These are phyloP conservation scores for Fagus sylvatica DNA, from an alignment of 306 rosid species.

Conservation along the genomic window DNA sequence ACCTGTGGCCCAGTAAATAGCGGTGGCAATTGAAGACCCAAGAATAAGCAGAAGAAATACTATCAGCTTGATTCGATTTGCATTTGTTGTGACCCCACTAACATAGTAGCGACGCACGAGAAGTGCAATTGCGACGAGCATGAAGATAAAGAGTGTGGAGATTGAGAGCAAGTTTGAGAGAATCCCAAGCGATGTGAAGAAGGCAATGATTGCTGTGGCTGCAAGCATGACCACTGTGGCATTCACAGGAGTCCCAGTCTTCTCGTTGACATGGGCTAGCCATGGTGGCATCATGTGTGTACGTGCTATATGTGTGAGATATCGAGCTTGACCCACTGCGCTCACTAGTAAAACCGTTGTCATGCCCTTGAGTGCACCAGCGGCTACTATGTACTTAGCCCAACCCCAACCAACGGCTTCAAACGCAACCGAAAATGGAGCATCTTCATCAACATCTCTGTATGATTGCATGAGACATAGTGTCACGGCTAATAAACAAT, in stretches of 20 bases:
- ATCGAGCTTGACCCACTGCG: slow-evolving; percentile 81
- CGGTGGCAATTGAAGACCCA: slow-evolving; percentile 44
- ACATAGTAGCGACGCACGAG: slow-evolving; percentile 69
- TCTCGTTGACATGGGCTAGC: slow-evolving; percentile 63
- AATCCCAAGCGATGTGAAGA: slow-evolving; percentile 58
- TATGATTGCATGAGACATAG: slow-evolving; percentile 71
- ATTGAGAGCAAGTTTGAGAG: slow-evolving; percentile 67
- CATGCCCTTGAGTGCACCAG: slow-evolving; percentile 85
- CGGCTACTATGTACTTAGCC: slow-evolving; percentile 84
- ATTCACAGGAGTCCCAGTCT: slow-evolving; percentile 70
- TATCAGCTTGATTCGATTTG: slow-evolving; percentile 40
- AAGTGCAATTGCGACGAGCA: slow-evolving; percentile 71
- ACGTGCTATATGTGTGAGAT: slow-evolving; percentile 81
- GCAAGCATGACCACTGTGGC: slow-evolving; percentile 65
- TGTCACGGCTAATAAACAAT: slow-evolving; percentile 64
- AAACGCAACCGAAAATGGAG: slow-evolving; percentile 70
- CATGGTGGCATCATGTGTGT: slow-evolving; percentile 91
- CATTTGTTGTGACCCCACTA: slow-evolving; percentile 43
- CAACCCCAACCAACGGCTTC: slow-evolving; percentile 66
- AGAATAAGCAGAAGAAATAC: slow-evolving; percentile 37
- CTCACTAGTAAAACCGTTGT: slow-evolving; percentile 69
- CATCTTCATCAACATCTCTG: slow-evolving; percentile 18
- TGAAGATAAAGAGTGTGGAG: slow-evolving; percentile 72
- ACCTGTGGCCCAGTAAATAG: slow-evolving; percentile 39
- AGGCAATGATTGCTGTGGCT: slow-evolving; percentile 59